Percentiles rank a stretch among this genome's conserved stretches.
Conservation (phyloP, 805 yeast species). For the Suhomyces sp. region DNA sequence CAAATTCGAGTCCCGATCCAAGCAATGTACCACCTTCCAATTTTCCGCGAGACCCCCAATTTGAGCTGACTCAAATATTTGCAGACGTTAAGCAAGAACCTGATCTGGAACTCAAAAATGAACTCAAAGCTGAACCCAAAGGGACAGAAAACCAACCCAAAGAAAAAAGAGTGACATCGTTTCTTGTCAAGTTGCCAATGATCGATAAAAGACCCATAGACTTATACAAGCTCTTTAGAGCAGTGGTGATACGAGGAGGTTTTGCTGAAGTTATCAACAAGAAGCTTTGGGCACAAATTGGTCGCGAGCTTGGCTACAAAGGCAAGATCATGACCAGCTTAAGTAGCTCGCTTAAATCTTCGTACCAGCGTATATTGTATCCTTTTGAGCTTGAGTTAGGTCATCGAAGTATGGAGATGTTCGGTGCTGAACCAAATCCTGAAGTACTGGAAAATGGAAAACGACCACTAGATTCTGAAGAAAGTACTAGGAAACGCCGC, state of each 20-base stretch:
- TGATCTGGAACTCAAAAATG: not conserved
- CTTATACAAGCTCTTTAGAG: slow-evolving; percentile 53
- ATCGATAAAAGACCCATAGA: slow-evolving; percentile 68
- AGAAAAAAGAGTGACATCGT: slow-evolving; percentile 15
- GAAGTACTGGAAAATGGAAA: not conserved
- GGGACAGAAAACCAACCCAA: not conserved
- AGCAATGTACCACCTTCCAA: not conserved
- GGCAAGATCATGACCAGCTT: slow-evolving; percentile 71
- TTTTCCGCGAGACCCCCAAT: not conserved
- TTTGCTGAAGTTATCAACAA: slow-evolving; percentile 57
- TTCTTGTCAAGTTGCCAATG: slow-evolving; percentile 52
- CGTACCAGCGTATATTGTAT: slow-evolving; percentile 46
- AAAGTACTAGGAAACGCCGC: not conserved
- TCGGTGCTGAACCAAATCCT: not conserved
- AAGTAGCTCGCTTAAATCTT: slow-evolving; percentile 61
- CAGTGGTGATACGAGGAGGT: slow-evolving; percentile 68
- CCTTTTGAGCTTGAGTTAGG: slow-evolving; percentile 28
- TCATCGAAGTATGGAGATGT: not conserved
- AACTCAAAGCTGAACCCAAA: not conserved
- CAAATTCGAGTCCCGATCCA: not conserved
- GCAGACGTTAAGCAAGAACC: not conserved
- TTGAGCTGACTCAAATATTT: not conserved
- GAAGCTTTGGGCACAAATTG: slow-evolving; percentile 80
- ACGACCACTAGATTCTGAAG: not conserved
- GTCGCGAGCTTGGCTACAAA: slow-evolving; percentile 73